Conservation (phyloP, 2,329 filamentous ascomycete genomes). For the Beauveria brongniartii region DNA sequence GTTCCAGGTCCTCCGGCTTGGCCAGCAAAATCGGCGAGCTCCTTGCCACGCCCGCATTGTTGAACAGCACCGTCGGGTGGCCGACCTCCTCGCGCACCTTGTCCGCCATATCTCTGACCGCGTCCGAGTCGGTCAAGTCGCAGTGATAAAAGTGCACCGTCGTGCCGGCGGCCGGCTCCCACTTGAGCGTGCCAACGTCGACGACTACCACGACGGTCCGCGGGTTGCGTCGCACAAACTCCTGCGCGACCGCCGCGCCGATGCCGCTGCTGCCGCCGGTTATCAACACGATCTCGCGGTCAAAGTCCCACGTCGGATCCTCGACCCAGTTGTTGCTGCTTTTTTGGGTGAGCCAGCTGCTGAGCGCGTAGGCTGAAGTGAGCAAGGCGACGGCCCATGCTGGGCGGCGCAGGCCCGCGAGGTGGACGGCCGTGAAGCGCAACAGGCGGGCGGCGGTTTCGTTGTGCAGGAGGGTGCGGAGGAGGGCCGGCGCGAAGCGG, state of each 20-base stretch:
- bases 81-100: conserved; percentile 25
- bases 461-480: conserved; percentile 2
- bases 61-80: conserved; percentile 29
- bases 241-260: conserved; percentile 25
- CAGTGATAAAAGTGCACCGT: conserved; percentile 25
- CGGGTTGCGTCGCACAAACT: conserved; percentile 19
- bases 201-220: conserved; percentile 25
- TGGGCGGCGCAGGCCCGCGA: neutral
- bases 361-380: conserved; percentile 16
- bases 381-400: conserved; percentile 12
- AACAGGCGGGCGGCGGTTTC: neutral
- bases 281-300: conserved; percentile 30
- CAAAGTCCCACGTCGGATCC: conserved; percentile 23
- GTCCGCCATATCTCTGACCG: conserved; percentile 21
- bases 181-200: conserved; percentile 25
- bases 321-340: conserved; percentile 20
- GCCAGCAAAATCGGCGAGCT: conserved; percentile 22
- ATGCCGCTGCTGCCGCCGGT: conserved; percentile 34
- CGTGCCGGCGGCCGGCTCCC: conserved; percentile 16
- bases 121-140: conserved; percentile 26
- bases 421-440: neutral
- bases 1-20: conserved; percentile 21
- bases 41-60: conserved; percentile 26
- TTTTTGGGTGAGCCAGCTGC: conserved; percentile 17
- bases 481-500: neutral